These are phyloP conservation scores for Aristolochia contorta DNA, from an alignment of 164 flowering plant species.

Conservation along the genomic window DNA sequence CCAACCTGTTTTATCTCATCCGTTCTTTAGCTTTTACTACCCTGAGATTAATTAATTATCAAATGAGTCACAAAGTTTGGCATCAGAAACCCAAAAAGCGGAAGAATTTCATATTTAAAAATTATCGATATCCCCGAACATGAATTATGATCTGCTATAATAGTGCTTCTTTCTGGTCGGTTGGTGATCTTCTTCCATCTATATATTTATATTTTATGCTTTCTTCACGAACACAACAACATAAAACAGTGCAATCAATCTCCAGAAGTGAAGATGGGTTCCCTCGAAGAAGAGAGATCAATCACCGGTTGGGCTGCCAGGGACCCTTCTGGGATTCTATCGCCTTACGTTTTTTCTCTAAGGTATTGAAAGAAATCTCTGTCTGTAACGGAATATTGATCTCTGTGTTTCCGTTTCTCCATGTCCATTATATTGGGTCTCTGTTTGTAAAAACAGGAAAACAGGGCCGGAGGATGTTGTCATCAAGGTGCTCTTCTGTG, in stretches of 20 bases:
- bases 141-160: too few relatives aligned
- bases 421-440: neutral
- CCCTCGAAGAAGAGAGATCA: slow-evolving; percentile 20
- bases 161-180: too few relatives aligned
- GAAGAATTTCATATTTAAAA: too few relatives aligned
- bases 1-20: too few relatives aligned
- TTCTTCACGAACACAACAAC: too few relatives aligned
- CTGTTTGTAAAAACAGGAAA: slow-evolving; percentile 34
- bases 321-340: slow-evolving; percentile 35
- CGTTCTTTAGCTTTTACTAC: too few relatives aligned
- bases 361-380: slow-evolving; percentile 16
- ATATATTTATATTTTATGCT: too few relatives aligned
- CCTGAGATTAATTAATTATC: too few relatives aligned
- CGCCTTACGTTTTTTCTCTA: slow-evolving; percentile 36
- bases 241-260: neutral
- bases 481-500: slow-evolving; percentile 50
- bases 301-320: slow-evolving; percentile 48
- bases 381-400: neutral
- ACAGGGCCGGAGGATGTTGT: slow-evolving; percentile 80
- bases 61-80: too few relatives aligned
- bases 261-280: slow-evolving; percentile 19
- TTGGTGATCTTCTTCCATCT: too few relatives aligned
- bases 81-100: too few relatives aligned
- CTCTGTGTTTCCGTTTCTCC: slow-evolving; percentile 10
- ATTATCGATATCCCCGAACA: too few relatives aligned